Conservation (phyloP, 805 yeast genomes). For the Metschnikowia gruessii region DNA sequence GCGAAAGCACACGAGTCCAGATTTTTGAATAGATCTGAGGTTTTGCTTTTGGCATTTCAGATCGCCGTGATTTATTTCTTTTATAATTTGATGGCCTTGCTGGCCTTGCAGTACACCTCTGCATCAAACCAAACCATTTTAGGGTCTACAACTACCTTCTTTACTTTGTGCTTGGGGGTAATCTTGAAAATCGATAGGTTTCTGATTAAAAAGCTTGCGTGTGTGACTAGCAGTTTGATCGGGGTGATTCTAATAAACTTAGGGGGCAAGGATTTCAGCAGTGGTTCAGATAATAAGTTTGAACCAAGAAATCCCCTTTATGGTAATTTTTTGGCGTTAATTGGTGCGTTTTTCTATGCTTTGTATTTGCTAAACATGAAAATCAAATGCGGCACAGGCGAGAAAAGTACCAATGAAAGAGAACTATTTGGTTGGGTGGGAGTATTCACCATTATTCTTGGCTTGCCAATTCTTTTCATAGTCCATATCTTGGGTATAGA, state of each 20-base stretch:
- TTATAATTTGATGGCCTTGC: conserved; percentile 41
- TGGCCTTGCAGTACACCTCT: conserved; percentile 47
- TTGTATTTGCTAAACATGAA: conserved; percentile 44
- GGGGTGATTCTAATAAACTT: conserved; percentile 48
- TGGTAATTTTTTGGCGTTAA: conserved; percentile 46
- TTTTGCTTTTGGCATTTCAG: conserved; percentile 36
- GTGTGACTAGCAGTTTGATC: conserved; percentile 42
- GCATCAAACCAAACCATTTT: conserved; percentile 53
- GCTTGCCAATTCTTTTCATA: conserved; percentile 38
- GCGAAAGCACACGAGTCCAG: background rate
- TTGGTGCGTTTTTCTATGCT: conserved; percentile 48
- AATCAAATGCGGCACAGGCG: conserved; percentile 42
- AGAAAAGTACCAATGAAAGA: conserved; percentile 45
- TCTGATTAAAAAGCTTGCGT: conserved; percentile 38
- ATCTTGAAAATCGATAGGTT: conserved; percentile 41
- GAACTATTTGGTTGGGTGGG: conserved; percentile 49
- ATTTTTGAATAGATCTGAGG: conserved; percentile 28
- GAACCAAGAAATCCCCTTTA: conserved; percentile 38
- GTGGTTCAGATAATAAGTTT: conserved; percentile 21
- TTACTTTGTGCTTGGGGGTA: conserved; percentile 46
- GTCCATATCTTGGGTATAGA: conserved; percentile 41
- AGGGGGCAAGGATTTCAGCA: conserved; percentile 7
- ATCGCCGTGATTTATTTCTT: conserved; percentile 41
- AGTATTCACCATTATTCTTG: conserved; percentile 35
- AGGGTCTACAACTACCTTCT: conserved; percentile 50